Evolutionary conservation across 2,329 filamentous ascomycete species (phyloP).

Genomic region (Ophiostoma sp.): DNA sequence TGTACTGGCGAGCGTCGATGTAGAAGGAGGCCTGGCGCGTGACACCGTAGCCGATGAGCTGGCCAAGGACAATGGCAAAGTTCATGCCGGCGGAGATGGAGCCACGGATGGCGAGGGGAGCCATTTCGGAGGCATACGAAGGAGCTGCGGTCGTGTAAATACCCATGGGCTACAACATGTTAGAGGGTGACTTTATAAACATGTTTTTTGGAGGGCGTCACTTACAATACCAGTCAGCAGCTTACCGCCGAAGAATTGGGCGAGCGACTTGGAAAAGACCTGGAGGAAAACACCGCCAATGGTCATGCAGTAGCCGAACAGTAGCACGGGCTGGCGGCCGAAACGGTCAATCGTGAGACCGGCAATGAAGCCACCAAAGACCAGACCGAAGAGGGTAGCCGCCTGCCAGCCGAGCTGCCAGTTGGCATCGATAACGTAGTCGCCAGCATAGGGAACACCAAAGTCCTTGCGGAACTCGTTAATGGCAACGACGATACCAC

Average conservation of each 20-base stretch:
- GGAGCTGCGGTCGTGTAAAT: slow-evolving; percentile 31
- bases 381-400: slow-evolving; percentile 26
- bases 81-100: slow-evolving; percentile 33
- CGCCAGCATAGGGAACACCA: slow-evolving; percentile 38
- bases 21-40: slow-evolving; percentile 34
- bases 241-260: slow-evolving; percentile 41
- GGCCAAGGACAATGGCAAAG: slow-evolving; percentile 33
- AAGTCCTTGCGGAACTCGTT: slow-evolving; percentile 44
- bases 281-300: slow-evolving; percentile 40
- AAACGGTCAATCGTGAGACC: slow-evolving; percentile 36
- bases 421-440: slow-evolving; percentile 41
- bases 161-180: slow-evolving; percentile 30
- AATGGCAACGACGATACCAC: slow-evolving; percentile 41
- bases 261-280: slow-evolving; percentile 40
- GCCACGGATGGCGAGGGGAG: slow-evolving; percentile 33
- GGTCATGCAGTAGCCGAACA: slow-evolving; percentile 35
- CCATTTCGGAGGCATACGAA: slow-evolving; percentile 33
- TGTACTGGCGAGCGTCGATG: slow-evolving; percentile 32
- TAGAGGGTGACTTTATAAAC: neutral
- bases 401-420: slow-evolving; percentile 46
- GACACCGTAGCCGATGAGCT: slow-evolving; percentile 32
- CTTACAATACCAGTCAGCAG: slow-evolving; percentile 38
- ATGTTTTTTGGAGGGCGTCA: neutral
- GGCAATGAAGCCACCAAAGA: slow-evolving; percentile 29
- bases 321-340: slow-evolving; percentile 33